Percentiles rank a stretch among this genome's conserved stretches.
These are phyloP conservation scores for Phylloporus gajari DNA, from an alignment of 1,284 basidiomycete genomes.

Conservation along the genomic window DNA sequence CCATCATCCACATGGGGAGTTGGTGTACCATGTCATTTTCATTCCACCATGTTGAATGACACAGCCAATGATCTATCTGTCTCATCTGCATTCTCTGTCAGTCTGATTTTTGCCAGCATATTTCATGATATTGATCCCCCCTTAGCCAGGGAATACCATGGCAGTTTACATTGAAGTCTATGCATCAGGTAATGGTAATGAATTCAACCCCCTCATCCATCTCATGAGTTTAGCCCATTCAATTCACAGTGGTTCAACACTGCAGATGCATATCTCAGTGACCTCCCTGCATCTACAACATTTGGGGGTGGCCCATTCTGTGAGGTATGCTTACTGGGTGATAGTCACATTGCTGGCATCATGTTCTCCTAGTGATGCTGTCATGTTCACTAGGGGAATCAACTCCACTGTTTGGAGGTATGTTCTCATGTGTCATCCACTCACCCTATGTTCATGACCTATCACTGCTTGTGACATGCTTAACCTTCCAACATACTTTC, in stretches of 20 bases:
- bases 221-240: conserved; percentile 3
- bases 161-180: conserved; percentile 76
- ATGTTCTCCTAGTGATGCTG: conserved; percentile 82
- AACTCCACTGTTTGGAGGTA: conserved; percentile 78
- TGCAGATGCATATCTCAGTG: conserved; percentile 66
- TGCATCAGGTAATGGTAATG: conserved; percentile 76
- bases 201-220: conserved; percentile 39
- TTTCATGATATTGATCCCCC: conserved; percentile 2
- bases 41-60: conserved; percentile 66
- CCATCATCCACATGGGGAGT: no score
- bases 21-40: no score
- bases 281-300: conserved; percentile 64
- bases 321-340: conserved; percentile 82
- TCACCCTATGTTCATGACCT: conserved; percentile 53
- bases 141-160: conserved; percentile 74
- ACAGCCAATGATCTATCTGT: conserved; percentile 77
- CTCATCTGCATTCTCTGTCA: conserved; percentile 75
- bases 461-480: conserved; percentile 82
- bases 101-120: conserved; percentile 25
- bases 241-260: conserved; percentile 74
- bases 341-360: conserved; percentile 77
- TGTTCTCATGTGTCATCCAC: conserved; percentile 11
- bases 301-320: conserved; percentile 78
- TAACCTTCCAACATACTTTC: conserved; percentile 80
- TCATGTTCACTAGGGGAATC: conserved; percentile 86